Conservation (phyloP, 1,284 basidiomycete genomes). For the Apiotrichum porosum region DNA sequence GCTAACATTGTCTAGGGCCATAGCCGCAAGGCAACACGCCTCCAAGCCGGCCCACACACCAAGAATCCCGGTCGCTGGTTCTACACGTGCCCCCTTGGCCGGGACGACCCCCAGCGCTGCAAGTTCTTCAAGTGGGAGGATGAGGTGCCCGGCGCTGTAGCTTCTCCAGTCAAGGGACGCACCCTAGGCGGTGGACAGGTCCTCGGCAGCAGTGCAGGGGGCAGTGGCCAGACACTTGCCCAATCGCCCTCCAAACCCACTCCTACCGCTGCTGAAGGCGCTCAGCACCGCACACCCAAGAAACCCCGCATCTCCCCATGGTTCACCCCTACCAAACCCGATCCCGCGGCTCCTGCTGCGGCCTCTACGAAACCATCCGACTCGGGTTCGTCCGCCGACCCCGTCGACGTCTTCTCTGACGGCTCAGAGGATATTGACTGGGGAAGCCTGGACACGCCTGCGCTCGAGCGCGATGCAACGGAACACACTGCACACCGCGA, state of each 20-base stretch:
- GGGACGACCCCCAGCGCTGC: conserved; percentile 34
- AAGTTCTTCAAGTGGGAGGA: conserved; percentile 47
- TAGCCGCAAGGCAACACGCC: not conserved
- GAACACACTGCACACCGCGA: not conserved
- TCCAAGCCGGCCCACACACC: conserved; percentile 24
- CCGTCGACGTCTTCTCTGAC: too few species aligned
- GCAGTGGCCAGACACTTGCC: not conserved
- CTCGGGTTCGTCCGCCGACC: too few species aligned
- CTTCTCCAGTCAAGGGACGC: too few species aligned
- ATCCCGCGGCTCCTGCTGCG: too few species aligned
- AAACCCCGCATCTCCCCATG: not conserved
- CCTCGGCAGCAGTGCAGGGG: not conserved
- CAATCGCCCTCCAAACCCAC: not conserved
- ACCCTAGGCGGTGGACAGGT: too few species aligned
- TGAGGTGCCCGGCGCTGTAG: conserved; percentile 11
- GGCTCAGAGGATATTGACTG: conserved; percentile 28
- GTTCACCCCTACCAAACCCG: too few species aligned
- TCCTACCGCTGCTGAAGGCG: not conserved
- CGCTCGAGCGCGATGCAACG: conserved; percentile 31
- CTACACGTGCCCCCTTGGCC: conserved; percentile 34
- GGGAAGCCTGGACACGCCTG: conserved; percentile 34
- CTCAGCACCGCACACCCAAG: not conserved
- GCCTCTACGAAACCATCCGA: too few species aligned
- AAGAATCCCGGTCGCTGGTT: conserved; percentile 42
- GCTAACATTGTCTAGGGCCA: conserved; percentile 2